Percentiles rank a stretch among this genome's conserved stretches.
phyloP scores from a whole-genome alignment of 257 asterid species.

The Salvia hispanica region DNA sequence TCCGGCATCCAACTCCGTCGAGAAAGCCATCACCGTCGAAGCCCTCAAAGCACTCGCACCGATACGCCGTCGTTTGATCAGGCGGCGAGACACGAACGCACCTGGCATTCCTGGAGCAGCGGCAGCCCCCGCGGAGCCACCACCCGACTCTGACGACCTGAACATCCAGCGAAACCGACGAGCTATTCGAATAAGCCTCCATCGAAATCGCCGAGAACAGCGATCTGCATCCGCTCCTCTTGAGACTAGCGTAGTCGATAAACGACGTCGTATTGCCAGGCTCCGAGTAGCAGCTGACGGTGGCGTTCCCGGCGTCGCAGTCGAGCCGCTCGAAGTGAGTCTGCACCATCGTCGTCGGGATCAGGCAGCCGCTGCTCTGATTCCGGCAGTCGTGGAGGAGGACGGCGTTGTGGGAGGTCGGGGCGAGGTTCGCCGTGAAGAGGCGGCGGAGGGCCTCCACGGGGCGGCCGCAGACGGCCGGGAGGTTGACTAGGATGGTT shows the following conservation, averaged over 20 bases:
- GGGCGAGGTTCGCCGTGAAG: conserved; percentile 63
- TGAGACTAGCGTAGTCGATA: conserved; percentile 42
- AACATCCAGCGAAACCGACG: conserved; percentile 67
- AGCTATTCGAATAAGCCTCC: conserved; percentile 36
- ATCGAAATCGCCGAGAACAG: conserved; percentile 74
- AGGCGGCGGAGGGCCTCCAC: conserved; percentile 44
- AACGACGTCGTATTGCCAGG: conserved; percentile 40
- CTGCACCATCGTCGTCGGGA: conserved; percentile 66
- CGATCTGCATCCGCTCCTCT: conserved; percentile 39
- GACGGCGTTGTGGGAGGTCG: conserved; percentile 65
- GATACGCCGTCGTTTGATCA: conserved; percentile 38
- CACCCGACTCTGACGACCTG: conserved; percentile 67
- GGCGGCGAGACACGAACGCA: conserved; percentile 49
- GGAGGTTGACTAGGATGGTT: conserved; percentile 47
- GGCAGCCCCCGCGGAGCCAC: conserved; percentile 73
- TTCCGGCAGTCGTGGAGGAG: conserved; percentile 56
- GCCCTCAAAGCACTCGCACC: conserved; percentile 68
- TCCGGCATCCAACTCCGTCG: conserved; percentile 74
- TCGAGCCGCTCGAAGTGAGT: conserved; percentile 65
- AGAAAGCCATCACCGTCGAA: conserved; percentile 73
- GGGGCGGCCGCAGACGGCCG: conserved; percentile 62
- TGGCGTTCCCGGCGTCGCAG: conserved; percentile 41
- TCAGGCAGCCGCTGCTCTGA: conserved; percentile 43
- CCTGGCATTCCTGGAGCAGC: conserved; percentile 55
- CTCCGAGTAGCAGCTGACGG: conserved; percentile 72